Percentiles rank a stretch among this genome's conserved stretches.
Evolutionary conservation across 768 basidiomycete genomes (phyloP).

Genomic region (Psilocybe azurescens): DNA sequence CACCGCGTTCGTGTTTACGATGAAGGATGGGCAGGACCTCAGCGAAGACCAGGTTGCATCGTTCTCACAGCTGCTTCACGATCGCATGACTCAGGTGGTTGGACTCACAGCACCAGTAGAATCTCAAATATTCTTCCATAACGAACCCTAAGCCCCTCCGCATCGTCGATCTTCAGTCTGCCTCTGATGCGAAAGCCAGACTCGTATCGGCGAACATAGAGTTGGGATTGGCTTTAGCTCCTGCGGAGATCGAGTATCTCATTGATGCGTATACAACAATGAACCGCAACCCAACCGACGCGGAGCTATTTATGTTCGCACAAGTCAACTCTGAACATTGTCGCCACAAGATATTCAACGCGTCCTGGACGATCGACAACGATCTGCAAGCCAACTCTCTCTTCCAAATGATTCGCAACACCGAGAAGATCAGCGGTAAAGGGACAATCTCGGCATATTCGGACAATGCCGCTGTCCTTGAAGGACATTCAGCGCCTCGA

Average conservation of each 20-base stretch:
- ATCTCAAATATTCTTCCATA: constrained; percentile 61
- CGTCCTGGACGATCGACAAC: constrained; percentile 91
- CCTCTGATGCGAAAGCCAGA: constrained; percentile 56
- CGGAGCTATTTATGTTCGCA: constrained; percentile 99
- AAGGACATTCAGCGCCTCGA: constrained; percentile 75
- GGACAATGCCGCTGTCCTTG: constrained; percentile 95
- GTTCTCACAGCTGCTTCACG: constrained; percentile 80
- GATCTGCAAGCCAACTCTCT: constrained; percentile 70
- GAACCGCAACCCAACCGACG: constrained; percentile 90
- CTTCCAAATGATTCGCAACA: constrained; percentile 98
- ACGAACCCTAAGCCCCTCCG: constrained; percentile 70
- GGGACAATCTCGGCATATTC: constrained; percentile 97
- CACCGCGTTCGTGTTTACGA: constrained; percentile 66
- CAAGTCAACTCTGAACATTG: constrained; percentile 99
- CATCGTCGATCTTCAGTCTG: constrained; percentile 62
- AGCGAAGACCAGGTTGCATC: constrained; percentile 50
- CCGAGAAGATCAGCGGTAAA: constrained; percentile 73
- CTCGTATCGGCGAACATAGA: constrained; percentile 80
- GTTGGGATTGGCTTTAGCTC: constrained; percentile 88
- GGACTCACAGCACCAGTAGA: constrained; percentile 63
- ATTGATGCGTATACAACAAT: constrained; percentile 85
- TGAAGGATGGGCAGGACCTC: constrained; percentile 44
- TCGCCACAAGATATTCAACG: constrained; percentile 99
- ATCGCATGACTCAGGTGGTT: constrained; percentile 95
- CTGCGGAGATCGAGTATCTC: constrained; percentile 92